Percentiles rank a stretch among this genome's conserved stretches.
These are phyloP conservation scores for Mycena sp. DNA, from an alignment of 1,284 basidiomycete genomes.

Conservation along the genomic window DNA sequence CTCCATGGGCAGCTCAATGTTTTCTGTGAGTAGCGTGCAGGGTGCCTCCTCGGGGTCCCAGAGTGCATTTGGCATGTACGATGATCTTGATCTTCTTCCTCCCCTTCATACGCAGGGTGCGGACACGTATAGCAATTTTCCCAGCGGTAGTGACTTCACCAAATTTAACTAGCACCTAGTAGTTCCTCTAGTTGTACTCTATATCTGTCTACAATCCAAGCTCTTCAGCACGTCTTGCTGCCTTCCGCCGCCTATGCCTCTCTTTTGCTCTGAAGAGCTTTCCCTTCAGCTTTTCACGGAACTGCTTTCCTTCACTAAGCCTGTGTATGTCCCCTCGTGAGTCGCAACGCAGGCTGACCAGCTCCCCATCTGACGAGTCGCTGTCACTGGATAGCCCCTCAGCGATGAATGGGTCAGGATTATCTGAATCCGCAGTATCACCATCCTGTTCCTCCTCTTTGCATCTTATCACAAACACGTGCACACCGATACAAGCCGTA, in stretches of 20 bases:
- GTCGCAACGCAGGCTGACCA: no score
- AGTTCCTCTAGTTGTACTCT: background rate
- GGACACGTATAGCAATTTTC: background rate
- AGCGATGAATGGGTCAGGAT: constrained; percentile 5
- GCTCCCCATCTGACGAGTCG: background rate
- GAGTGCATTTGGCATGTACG: no score
- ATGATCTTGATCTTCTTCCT: no score
- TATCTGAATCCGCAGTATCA: background rate
- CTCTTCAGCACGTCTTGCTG: background rate
- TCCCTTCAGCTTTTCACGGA: background rate
- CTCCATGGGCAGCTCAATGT: no score
- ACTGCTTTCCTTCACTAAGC: background rate
- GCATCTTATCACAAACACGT: constrained; percentile 12
- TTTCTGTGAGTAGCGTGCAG: no score
- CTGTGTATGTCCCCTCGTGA: background rate
- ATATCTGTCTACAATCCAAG: background rate
- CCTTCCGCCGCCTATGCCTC: background rate
- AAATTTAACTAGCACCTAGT: no score
- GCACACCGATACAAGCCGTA: constrained; percentile 31
- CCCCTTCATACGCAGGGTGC: background rate
- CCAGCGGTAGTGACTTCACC: background rate
- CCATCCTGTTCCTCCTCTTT: background rate
- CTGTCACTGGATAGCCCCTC: background rate
- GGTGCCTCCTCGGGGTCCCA: no score
- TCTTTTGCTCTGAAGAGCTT: no score